Evolutionary conservation across 306 rosid species (phyloP).

Genomic region (Sophora flavescens): DNA sequence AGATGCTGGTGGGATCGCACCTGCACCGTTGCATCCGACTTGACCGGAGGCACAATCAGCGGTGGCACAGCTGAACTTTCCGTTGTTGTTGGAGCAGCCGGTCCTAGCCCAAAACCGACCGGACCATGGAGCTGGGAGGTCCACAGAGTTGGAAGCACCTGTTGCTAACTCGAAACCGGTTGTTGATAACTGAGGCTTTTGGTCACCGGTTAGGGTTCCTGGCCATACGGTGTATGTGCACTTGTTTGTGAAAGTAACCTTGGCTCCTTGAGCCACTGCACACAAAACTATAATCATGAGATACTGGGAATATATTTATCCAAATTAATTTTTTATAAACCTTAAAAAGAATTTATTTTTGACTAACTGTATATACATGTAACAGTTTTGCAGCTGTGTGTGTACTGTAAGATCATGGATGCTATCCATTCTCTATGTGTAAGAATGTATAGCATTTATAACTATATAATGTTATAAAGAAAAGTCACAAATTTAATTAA

Average conservation of each 20-base stretch:
- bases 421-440: too few species aligned
- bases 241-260: constrained; percentile 55
- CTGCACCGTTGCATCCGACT: constrained; percentile 66
- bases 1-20: constrained; percentile 62
- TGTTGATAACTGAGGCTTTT: constrained; percentile 54
- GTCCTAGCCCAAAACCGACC: constrained; percentile 75
- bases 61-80: constrained; percentile 59
- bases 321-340: too few species aligned
- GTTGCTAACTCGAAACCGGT: constrained; percentile 59
- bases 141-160: constrained; percentile 41
- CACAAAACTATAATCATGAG: background rate
- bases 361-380: too few species aligned
- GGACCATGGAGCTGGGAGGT: constrained; percentile 60
- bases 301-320: background rate
- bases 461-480: too few species aligned
- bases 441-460: too few species aligned
- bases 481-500: too few species aligned
- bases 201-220: constrained; percentile 58
- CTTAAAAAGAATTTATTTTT: too few species aligned
- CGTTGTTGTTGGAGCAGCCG: constrained; percentile 51
- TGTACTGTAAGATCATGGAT: too few species aligned
- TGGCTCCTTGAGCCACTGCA: constrained; percentile 48
- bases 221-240: constrained; percentile 70
- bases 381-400: too few species aligned
- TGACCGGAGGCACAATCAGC: constrained; percentile 70